phyloP scores from a whole-genome alignment of 2,329 filamentous ascomycete genomes.

The Tolypocladium paradoxum region DNA sequence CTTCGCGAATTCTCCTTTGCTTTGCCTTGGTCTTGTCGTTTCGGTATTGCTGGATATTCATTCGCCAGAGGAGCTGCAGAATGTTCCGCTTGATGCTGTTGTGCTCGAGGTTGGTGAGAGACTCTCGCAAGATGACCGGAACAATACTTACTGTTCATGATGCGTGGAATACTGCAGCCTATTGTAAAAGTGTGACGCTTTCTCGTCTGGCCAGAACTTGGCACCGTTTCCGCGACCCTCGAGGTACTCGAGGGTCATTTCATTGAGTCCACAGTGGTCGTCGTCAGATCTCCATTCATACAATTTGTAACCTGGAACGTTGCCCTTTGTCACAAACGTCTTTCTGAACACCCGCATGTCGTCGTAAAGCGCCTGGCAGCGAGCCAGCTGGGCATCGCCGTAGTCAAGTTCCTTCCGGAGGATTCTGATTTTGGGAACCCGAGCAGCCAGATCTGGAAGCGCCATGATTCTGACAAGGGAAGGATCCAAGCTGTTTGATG shows the following conservation, averaged over 20 bases:
- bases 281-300: not conserved
- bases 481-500: not conserved
- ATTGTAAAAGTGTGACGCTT: not conserved
- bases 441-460: not conserved
- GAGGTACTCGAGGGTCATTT: not conserved
- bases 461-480: not conserved
- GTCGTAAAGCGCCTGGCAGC: not conserved
- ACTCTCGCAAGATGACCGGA: not conserved
- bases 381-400: not conserved
- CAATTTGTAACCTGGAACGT: not conserved
- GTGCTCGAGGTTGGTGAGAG: not conserved
- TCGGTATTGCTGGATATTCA: not conserved
- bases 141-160: not conserved
- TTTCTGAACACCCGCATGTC: not conserved
- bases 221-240: not conserved
- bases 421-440: not conserved
- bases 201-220: not conserved
- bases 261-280: not conserved
- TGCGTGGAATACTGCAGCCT: not conserved
- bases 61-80: not conserved
- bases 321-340: not conserved
- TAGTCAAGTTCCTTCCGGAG: not conserved
- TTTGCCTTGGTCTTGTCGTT: not conserved
- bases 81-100: not conserved
- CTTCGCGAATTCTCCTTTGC: too few relatives aligned